These are phyloP conservation scores for Chlamydomonas schloesseri DNA, from an alignment of 139 green algal species.

Conservation along the genomic window DNA sequence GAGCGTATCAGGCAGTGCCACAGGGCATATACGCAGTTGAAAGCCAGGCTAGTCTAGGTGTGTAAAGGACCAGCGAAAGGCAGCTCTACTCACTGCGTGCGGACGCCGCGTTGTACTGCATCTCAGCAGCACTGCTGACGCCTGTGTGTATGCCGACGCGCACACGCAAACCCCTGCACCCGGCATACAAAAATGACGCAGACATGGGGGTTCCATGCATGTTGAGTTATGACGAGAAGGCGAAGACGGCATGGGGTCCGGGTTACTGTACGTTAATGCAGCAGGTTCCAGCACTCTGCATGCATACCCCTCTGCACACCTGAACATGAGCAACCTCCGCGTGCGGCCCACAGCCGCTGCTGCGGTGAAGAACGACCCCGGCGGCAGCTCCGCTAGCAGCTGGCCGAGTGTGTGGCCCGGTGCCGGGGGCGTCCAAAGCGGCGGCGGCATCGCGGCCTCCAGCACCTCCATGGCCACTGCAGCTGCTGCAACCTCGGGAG, in stretches of 20 bases:
- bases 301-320: background rate
- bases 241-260: too few species aligned
- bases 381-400: background rate
- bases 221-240: too few species aligned
- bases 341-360: background rate
- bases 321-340: slow-evolving; percentile 13
- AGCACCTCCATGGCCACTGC: too few species aligned
- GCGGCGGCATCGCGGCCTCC: background rate
- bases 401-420: background rate
- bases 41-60: too few species aligned
- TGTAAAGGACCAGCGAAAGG: too few species aligned
- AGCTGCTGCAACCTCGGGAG: background rate
- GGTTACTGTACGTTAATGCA: too few species aligned
- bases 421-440: background rate
- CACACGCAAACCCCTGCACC: slow-evolving; percentile 19
- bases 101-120: slow-evolving; percentile 22
- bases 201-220: too few species aligned
- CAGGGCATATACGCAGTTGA: too few species aligned
- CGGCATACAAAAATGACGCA: background rate
- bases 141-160: slow-evolving; percentile 31
- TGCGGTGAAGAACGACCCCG: background rate
- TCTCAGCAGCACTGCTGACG: slow-evolving; percentile 14
- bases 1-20: too few species aligned
- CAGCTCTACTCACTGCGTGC: slow-evolving; percentile 3
- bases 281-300: too few species aligned